Evolutionary conservation across 1,284 basidiomycete species (phyloP).

Genomic region (Microbotryum violaceum): DNA sequence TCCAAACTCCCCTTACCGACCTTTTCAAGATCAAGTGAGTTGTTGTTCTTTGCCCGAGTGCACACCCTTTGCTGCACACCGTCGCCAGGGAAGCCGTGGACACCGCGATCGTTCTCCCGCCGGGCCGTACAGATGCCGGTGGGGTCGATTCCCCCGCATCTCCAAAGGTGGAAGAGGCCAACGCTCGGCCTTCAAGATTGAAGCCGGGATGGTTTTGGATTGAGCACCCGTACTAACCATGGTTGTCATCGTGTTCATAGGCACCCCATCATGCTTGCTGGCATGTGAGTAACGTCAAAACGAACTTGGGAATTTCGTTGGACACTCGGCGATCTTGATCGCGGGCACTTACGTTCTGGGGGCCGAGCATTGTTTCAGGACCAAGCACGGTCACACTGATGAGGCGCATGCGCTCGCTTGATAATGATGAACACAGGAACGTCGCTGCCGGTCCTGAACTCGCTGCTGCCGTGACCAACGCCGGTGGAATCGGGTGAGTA

Average conservation of each 20-base stretch:
- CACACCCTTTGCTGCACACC: too few species aligned
- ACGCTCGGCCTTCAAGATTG: too few species aligned
- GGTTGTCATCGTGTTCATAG: too few species aligned
- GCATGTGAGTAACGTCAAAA: slow-evolving; percentile 39
- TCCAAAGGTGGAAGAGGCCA: too few species aligned
- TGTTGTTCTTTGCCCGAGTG: too few species aligned
- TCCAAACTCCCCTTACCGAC: slow-evolving; percentile 27
- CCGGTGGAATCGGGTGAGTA: slow-evolving; percentile 72
- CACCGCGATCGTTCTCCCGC: too few species aligned
- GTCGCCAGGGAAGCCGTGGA: too few species aligned
- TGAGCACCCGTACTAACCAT: too few species aligned
- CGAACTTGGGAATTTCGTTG: background rate
- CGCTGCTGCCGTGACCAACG: slow-evolving; percentile 71
- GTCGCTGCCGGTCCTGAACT: slow-evolving; percentile 62
- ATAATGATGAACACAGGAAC: background rate
- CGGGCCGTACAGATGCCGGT: too few species aligned
- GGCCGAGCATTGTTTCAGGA: too few species aligned
- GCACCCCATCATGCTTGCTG: slow-evolving; percentile 80
- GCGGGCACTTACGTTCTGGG: background rate
- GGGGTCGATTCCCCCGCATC: too few species aligned
- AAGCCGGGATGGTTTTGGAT: too few species aligned
- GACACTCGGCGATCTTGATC: background rate
- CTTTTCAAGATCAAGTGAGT: slow-evolving; percentile 54
- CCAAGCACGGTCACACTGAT: background rate
- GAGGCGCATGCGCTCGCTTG: background rate